Percentiles rank a stretch among this genome's conserved stretches.
These are phyloP conservation scores for Fusarium sublunatum DNA, from an alignment of 2,329 filamentous ascomycete genomes.

Conservation along the genomic window DNA sequence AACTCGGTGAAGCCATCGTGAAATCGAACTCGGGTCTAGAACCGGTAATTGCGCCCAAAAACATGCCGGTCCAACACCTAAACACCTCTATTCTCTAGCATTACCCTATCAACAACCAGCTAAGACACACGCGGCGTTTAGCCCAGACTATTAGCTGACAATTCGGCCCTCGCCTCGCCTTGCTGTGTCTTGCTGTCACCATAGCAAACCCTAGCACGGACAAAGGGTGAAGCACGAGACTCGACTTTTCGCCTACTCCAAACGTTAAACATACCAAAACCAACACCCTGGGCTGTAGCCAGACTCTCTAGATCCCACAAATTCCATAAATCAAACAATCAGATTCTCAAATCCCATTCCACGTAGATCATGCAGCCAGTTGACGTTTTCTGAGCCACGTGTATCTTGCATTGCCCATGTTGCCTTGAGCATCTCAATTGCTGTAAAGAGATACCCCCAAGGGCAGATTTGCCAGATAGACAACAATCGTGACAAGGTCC, in stretches of 20 bases:
- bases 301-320: constrained; percentile 13
- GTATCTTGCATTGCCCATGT: constrained; percentile 60
- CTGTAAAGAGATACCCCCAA: constrained; percentile 63
- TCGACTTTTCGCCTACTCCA: constrained; percentile 22
- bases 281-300: constrained; percentile 25
- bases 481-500: constrained; percentile 62
- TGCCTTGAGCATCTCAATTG: constrained; percentile 60
- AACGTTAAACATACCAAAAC: constrained; percentile 15
- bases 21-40: constrained; percentile 32
- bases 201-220: constrained; percentile 15
- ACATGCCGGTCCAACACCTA: constrained; percentile 10
- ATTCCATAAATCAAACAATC: constrained; percentile 54
- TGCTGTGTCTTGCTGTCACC: constrained; percentile 5
- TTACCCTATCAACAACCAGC: constrained; percentile 25
- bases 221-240: constrained; percentile 11
- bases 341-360: constrained; percentile 59
- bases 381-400: constrained; percentile 39
- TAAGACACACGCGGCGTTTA: constrained; percentile 21
- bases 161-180: constrained; percentile 15
- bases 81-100: constrained; percentile 32
- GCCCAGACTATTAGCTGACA: constrained; percentile 26
- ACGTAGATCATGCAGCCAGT: constrained; percentile 59
- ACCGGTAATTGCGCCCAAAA: constrained; percentile 20
- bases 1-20: constrained; percentile 37
- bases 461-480: constrained; percentile 59